Percentiles rank a stretch among this genome's conserved stretches.
Conservation (phyloP, 2,329 filamentous ascomycete genomes). For the Colletotrichum scovillei region DNA sequence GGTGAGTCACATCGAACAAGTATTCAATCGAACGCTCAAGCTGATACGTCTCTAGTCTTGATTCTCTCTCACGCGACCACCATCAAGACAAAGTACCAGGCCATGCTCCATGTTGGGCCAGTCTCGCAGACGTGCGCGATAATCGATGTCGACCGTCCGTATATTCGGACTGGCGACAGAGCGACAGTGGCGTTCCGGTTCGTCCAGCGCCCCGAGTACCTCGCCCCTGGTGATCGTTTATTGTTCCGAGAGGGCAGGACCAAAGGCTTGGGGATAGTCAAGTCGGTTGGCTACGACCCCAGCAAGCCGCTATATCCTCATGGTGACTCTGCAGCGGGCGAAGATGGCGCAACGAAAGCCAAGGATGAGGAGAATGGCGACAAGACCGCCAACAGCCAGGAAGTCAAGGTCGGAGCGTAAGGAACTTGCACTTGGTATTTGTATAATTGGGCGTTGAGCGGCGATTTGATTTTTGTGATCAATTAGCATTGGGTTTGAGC, state of each 20-base stretch:
- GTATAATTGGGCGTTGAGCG: slow-evolving; percentile 1
- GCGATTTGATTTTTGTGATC: background rate
- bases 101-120: slow-evolving; percentile 96
- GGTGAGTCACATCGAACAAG: slow-evolving; percentile 54
- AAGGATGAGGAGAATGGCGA: slow-evolving; percentile 17
- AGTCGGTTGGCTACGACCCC: slow-evolving; percentile 87
- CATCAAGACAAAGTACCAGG: slow-evolving; percentile 96
- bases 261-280: slow-evolving; percentile 95
- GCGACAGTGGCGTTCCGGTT: slow-evolving; percentile 95
- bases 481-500: slow-evolving; percentile 4
- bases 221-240: slow-evolving; percentile 88
- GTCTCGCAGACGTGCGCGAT: slow-evolving; percentile 97
- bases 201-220: slow-evolving; percentile 91
- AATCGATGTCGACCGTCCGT: slow-evolving; percentile 96
- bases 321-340: background rate
- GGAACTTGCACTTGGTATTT: background rate
- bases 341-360: background rate
- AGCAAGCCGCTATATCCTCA: slow-evolving; percentile 52
- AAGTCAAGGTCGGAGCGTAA: slow-evolving; percentile 30
- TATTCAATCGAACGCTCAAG: background rate
- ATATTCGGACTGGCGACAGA: slow-evolving; percentile 94
- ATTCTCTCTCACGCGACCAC: slow-evolving; percentile 97
- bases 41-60: slow-evolving; percentile 67
- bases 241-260: slow-evolving; percentile 95
- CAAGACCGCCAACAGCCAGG: slow-evolving; percentile 16